Conservation (phyloP, 2,329 filamentous ascomycete species). For the Grosmannia serpens region DNA sequence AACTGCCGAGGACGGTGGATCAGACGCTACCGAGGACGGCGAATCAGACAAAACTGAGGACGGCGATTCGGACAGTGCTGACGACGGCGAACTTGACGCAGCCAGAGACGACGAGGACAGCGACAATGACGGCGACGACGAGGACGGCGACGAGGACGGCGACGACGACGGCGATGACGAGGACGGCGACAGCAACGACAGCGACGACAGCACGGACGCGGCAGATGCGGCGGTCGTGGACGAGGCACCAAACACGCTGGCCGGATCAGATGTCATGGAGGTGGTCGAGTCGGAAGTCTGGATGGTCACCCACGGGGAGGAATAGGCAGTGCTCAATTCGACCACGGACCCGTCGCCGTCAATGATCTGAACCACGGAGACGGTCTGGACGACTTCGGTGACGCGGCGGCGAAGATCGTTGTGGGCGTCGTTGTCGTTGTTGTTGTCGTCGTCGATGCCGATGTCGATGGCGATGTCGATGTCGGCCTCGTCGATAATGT, state of each 20-base stretch:
- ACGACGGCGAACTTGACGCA: background rate
- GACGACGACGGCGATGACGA: background rate
- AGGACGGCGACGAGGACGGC: background rate
- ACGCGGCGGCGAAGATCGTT: constrained; percentile 20
- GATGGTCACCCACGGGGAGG: background rate
- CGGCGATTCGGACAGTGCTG: background rate
- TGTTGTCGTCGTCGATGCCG: background rate
- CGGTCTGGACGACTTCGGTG: constrained; percentile 39
- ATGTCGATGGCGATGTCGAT: constrained; percentile 12
- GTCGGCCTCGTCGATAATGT: background rate
- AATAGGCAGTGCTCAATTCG: constrained; percentile 9
- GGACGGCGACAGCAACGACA: background rate
- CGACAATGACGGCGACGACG: background rate
- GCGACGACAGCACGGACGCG: background rate
- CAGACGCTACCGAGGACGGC: background rate
- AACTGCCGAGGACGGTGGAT: background rate
- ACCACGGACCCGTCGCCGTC: constrained; percentile 35
- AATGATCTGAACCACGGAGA: constrained; percentile 42
- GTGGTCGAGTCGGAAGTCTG: background rate
- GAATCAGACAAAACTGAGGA: background rate
- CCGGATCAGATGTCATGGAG: background rate
- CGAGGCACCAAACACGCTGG: background rate
- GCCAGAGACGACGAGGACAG: background rate
- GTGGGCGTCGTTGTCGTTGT: constrained; percentile 8
- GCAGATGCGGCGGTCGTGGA: background rate